Evolutionary conservation across 345 rosid genomes (phyloP).

Genomic region (Pugionium dolabratum): DNA sequence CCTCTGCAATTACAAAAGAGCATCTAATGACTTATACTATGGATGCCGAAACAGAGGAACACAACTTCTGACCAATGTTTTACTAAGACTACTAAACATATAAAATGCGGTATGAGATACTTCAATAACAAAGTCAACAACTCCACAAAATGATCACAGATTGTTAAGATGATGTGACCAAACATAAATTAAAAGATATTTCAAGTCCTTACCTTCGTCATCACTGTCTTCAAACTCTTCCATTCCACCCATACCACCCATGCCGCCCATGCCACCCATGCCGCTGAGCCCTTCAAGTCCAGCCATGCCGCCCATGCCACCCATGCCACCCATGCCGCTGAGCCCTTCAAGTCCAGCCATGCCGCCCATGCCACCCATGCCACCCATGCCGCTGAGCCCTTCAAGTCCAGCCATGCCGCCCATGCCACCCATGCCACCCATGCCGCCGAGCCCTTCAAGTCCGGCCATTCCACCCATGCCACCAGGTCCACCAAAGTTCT

Average conservation of each 20-base stretch:
- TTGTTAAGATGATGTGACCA: constrained; percentile 17
- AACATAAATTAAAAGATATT: constrained; percentile 12
- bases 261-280: constrained; percentile 36
- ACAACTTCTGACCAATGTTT: constrained; percentile 1
- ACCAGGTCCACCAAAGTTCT: constrained; percentile 36
- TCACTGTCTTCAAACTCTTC: constrained; percentile 84
- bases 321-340: constrained; percentile 34
- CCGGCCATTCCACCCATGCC: constrained; percentile 39
- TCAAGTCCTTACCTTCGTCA: constrained; percentile 67
- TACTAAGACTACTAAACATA: constrained; percentile 6
- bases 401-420: constrained; percentile 38
- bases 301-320: constrained; percentile 36
- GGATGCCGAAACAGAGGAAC: constrained; percentile 1
- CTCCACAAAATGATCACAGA: not conserved
- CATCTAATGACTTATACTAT: constrained; percentile 10
- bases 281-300: constrained; percentile 25
- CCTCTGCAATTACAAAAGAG: constrained; percentile 16
- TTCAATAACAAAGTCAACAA: constrained; percentile 1
- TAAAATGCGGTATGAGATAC: not conserved
- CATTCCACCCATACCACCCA: constrained; percentile 50
- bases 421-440: constrained; percentile 39
- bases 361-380: constrained; percentile 34
- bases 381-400: constrained; percentile 25
- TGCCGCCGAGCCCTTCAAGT: constrained; percentile 27
- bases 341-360: constrained; percentile 31